Evolutionary conservation across 2,329 filamentous ascomycete genomes (phyloP), one percentile per base, ranked within the genome.

Genomic region (Lasiodiplodia theobromae): DNA sequence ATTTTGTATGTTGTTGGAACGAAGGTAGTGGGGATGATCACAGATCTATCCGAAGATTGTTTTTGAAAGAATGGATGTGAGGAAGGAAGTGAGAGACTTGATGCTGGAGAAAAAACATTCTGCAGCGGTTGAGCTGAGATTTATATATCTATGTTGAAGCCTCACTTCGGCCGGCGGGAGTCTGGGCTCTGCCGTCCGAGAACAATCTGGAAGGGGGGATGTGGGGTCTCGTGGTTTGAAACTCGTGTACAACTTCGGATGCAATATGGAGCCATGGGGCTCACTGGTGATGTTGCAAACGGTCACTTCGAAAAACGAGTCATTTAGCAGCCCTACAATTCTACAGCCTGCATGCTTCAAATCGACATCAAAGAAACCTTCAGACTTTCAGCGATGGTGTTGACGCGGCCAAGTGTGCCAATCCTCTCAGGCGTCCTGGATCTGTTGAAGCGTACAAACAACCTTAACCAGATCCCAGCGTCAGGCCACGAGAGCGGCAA

Each of bases 1-100:
- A 65, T 65, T 28, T 65, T 65, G 62, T 18, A 65, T 65, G 49
- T 51, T 63, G 58, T n/a, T 63, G 34, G 28, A 65, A 65, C 37
- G 62, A 65, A 65, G n/a, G 62, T 53, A 44, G 31, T 34, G 25
- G 47, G 60, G 62, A 65, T 53, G 62, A 65, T 65, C 62, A 38
- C 62, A 65, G 62, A 65, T 65, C 62, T 53, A 65, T 65, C 62
- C 51, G 44, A 23, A 53, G 14, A 47, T 23, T 52, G 44, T 49
- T 38, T 28, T 65, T 65, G 34, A 65, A 65, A 53, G 62, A 65
- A 23, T 28, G 62, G 34, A 65, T n/a, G 62, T 65, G 62, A 53
- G 62, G 62, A 65, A 53, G 25, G 49, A 65, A 65, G 40, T 34
- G 7, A 52, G 47, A 54, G 62, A 52, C 21, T 47, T 65, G 47